phyloP scores from a whole-genome alignment of 2,329 filamentous ascomycete genomes.

The Apiospora koreana region DNA sequence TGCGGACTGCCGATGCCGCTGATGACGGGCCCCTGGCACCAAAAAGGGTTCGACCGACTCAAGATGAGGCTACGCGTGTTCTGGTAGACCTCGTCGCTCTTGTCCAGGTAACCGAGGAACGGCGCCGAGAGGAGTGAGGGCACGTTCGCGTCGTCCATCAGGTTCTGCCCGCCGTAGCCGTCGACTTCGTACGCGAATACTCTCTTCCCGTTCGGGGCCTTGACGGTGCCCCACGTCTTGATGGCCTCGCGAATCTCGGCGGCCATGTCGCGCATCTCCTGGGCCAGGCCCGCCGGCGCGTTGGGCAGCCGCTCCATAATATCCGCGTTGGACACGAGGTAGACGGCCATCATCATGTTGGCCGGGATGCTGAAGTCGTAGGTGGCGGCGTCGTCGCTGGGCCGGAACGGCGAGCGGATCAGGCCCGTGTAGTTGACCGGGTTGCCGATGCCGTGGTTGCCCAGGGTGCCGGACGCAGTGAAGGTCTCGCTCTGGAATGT shows the following conservation, averaged over 20 bases:
- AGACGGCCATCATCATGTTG: conserved; percentile 69
- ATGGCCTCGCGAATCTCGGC: conserved; percentile 66
- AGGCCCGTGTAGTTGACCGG: conserved; percentile 71
- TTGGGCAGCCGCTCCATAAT: conserved; percentile 31
- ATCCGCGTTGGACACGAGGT: conserved; percentile 45
- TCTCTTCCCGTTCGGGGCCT: conserved; percentile 57
- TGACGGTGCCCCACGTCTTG: conserved; percentile 54
- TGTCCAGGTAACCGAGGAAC: conserved; percentile 51
- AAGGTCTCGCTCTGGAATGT: conserved; percentile 70
- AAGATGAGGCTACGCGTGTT: conserved; percentile 79
- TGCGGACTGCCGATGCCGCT: conserved; percentile 56
- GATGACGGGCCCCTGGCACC: conserved; percentile 53
- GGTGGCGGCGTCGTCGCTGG: conserved; percentile 77
- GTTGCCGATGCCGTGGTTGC: conserved; percentile 68
- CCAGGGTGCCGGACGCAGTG: conserved; percentile 71
- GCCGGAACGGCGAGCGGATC: conserved; percentile 75
- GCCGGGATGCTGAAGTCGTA: conserved; percentile 77
- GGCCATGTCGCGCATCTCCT: conserved; percentile 52
- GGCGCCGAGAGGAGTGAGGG: conserved; percentile 58
- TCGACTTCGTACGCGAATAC: conserved; percentile 72
- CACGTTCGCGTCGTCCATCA: conserved; percentile 66
- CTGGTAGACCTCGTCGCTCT: conserved; percentile 61
- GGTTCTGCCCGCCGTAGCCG: conserved; percentile 59
- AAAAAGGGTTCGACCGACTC: conserved; percentile 73
- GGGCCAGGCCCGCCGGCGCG: conserved; percentile 36